Conservation (phyloP, 768 basidiomycete species). For the Tylopilus sp. region DNA sequence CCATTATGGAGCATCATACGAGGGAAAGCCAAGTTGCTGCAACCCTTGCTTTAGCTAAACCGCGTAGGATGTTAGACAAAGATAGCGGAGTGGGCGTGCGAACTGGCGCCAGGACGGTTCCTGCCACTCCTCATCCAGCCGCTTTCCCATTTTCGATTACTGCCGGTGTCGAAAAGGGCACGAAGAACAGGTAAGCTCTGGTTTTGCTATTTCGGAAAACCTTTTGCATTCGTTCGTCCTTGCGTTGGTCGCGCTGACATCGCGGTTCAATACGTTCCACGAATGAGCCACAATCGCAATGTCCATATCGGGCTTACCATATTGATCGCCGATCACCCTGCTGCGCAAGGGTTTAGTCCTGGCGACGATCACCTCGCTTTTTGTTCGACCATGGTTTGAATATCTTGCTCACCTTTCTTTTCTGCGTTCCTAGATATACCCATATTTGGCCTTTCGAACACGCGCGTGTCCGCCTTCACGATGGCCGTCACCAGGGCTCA, state of each 20-base stretch:
- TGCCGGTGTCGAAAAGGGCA: conserved; percentile 91
- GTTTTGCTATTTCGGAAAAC: neutral
- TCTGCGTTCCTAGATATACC: conserved; percentile 58
- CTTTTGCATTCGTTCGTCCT: neutral
- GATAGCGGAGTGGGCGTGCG: neutral
- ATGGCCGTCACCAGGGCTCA: conserved; percentile 34
- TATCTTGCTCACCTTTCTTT: conserved; percentile 3
- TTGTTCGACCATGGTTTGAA: neutral
- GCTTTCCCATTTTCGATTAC: conserved; percentile 88
- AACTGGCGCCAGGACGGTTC: conserved; percentile 14
- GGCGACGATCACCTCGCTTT: neutral
- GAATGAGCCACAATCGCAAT: neutral
- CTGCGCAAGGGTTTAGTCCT: neutral
- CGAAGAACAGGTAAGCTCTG: conserved; percentile 86
- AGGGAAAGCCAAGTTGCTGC: conserved; percentile 44
- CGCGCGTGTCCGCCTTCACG: conserved; percentile 73
- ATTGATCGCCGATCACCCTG: neutral
- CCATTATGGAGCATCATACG: conserved; percentile 89
- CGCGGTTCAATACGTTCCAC: neutral
- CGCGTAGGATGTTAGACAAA: conserved; percentile 5
- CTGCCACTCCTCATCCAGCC: conserved; percentile 15
- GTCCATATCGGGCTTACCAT: neutral
- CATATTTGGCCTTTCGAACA: conserved; percentile 99
- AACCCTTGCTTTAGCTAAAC: neutral
- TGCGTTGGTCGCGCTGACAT: neutral